phyloP scores from a whole-genome alignment of 805 yeast species.

The Ogataea pignaliae region DNA sequence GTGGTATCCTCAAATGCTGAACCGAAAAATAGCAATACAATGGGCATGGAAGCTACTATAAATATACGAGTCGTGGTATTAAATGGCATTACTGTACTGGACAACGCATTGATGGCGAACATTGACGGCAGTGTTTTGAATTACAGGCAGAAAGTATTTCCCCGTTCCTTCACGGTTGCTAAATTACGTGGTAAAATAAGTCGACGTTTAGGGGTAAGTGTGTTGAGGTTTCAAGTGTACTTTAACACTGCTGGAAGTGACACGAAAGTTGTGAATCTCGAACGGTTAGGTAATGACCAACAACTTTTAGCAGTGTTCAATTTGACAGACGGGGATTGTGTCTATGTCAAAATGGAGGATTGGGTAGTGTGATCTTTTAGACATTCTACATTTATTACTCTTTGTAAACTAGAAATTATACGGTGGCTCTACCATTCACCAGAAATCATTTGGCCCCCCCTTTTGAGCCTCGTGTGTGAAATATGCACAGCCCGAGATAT shows the following conservation, averaged over 20 bases:
- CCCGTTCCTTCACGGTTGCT: constrained; percentile 32
- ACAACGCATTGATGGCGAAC: background rate
- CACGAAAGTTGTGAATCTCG: constrained; percentile 4
- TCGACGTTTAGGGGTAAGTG: constrained; percentile 16
- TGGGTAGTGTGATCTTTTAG: constrained; percentile 3
- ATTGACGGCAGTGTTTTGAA: background rate
- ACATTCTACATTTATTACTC: background rate
- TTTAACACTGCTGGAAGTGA: constrained; percentile 4
- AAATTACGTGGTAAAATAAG: constrained; percentile 32
- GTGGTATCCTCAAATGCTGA: constrained; percentile 6
- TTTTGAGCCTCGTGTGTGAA: no score
- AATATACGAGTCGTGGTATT: background rate
- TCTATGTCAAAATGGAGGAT: constrained; percentile 6
- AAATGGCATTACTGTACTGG: background rate
- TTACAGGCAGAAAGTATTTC: constrained; percentile 21
- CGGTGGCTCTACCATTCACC: no score
- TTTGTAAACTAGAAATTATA: background rate
- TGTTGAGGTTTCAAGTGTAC: constrained; percentile 22
- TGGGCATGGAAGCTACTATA: background rate
- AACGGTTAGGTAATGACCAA: constrained; percentile 19
- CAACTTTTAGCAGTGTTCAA: constrained; percentile 8
- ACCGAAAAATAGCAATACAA: background rate
- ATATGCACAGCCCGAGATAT: no score
- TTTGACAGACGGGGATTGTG: constrained; percentile 2
- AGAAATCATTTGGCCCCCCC: no score